These are phyloP conservation scores for Trichoderma polysporum DNA, from an alignment of 2,329 filamentous ascomycete genomes.

Conservation along the genomic window DNA sequence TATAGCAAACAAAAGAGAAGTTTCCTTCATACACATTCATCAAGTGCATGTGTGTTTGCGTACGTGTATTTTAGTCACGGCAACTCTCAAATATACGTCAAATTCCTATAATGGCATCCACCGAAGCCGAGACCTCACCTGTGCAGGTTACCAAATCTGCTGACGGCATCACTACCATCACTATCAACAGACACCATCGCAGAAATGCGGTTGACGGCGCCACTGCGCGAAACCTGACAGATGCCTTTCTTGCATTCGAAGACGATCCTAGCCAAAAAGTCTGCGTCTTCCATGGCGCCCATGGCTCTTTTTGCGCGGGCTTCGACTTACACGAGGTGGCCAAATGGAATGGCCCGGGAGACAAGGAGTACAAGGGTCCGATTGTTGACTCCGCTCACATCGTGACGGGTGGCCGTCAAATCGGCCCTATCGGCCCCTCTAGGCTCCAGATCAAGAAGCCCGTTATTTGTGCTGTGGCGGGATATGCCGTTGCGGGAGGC, in stretches of 20 bases:
- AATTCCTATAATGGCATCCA: neutral
- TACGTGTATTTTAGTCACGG: neutral
- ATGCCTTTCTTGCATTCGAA: conserved; percentile 51
- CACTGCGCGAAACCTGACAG: conserved; percentile 48
- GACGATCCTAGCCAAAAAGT: conserved; percentile 50
- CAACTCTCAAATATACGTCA: neutral
- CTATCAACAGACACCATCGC: conserved; percentile 50
- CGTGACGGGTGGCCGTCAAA: conserved; percentile 7
- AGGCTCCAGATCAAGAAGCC: conserved; percentile 51
- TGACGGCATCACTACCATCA: conserved; percentile 53
- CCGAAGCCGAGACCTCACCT: conserved; percentile 20
- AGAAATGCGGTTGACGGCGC: conserved; percentile 53
- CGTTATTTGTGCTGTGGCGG: conserved; percentile 50
- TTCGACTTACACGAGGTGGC: conserved; percentile 51
- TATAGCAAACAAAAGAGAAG: neutral
- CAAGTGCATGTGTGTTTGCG: neutral
- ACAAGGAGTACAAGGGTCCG: conserved; percentile 20
- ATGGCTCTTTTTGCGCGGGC: conserved; percentile 53
- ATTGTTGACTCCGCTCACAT: neutral
- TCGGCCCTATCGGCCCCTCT: conserved; percentile 53
- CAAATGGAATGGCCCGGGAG: conserved; percentile 18
- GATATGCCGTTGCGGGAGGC: conserved; percentile 54
- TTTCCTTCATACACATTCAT: neutral
- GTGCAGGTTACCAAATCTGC: conserved; percentile 25
- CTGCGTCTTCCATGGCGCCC: conserved; percentile 48